Base-by-base conservation (phyloP, 2,329 filamentous ascomycete species). In the Colletotrichum incanum region DNA sequence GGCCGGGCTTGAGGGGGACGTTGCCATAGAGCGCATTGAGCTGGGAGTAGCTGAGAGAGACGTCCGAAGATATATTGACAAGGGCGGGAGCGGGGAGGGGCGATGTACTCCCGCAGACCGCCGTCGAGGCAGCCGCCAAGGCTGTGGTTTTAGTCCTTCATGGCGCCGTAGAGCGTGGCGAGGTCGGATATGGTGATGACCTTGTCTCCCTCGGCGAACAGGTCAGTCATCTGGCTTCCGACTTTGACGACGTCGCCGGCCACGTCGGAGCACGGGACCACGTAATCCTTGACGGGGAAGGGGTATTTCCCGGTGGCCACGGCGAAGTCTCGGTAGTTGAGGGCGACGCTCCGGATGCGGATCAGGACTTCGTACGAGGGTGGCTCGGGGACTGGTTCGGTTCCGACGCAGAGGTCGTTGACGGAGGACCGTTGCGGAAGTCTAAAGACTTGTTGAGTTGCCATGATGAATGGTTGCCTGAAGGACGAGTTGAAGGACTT, bases 21-120 rank as follows among this genome's bases (percentile, higher is more conserved):
- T 81, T 82, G 6, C 82, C 82, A 75, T 85, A 86, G 60, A 89
- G 80, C 5, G 82, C 79, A 78, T 84, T 86, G 74, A 83, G 81
- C 67, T 84, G 80, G 3, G 74, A 75, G 54, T 76, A 82, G 58
- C 72, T 79, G 58, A 81, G 79, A 0, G 76, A 76, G 67, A 84
- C 73, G 34, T 80, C 79, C 26, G 71, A 72, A 1, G 86, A 85
- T 0, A 84, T 79, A 60, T 79, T 81, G 23, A 87, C 81, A 8
- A 85, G 68, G 0, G 74, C 77, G 67, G 82, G 73, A 18, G 79
- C 82, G 0, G 84, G 82, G 37, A 87, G 79, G 79, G 2, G 83
- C 80, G 16, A 84, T 78, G 69, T 85, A 86, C 37, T 84, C 80
- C 16, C 81, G 74, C 18, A 88, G 75, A 0, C 84, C 80, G 1